Conservation (phyloP, 1,139 yeast genomes). For the Saccharomycopsis hybrid region DNA sequence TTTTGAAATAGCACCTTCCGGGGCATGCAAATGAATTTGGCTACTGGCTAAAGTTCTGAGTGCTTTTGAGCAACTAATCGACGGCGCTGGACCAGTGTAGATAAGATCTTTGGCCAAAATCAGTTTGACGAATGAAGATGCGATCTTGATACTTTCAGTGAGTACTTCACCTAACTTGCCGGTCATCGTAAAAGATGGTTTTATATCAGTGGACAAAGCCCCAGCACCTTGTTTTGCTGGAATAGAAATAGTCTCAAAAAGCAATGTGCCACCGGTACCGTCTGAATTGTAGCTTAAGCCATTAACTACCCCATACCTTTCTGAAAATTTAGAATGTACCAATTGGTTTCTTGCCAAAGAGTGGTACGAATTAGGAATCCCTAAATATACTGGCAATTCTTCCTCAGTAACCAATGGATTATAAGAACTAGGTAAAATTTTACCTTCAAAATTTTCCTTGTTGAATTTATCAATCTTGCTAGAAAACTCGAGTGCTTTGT, state of each 20-base stretch:
- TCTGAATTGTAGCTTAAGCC: constrained; percentile 85
- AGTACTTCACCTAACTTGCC: constrained; percentile 82
- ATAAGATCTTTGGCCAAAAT: constrained; percentile 36
- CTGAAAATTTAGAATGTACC: constrained; percentile 30
- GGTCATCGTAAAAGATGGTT: constrained; percentile 38
- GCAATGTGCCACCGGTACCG: constrained; percentile 79
- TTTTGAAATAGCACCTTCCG: constrained; percentile 81
- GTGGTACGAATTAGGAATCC: constrained; percentile 39
- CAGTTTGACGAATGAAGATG: constrained; percentile 66
- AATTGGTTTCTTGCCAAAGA: constrained; percentile 28
- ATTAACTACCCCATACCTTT: constrained; percentile 71
- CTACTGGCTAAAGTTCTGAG: constrained; percentile 42
- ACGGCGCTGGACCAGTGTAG: constrained; percentile 5
- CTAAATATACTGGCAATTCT: constrained; percentile 46
- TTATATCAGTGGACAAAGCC: too few relatives aligned
- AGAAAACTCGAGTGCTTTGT: constrained; percentile 74
- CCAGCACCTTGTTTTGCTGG: constrained; percentile 4
- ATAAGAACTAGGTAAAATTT: constrained; percentile 25
- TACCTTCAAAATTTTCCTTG: constrained; percentile 20
- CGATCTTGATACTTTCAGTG: constrained; percentile 77
- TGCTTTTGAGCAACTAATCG: constrained; percentile 27
- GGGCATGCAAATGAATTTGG: constrained; percentile 80
- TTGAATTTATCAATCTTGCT: constrained; percentile 27
- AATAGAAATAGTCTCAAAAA: constrained; percentile 73
- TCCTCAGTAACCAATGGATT: constrained; percentile 36